Conservation (phyloP, 768 basidiomycete genomes). For the Cystofilobasidium bisporidii region DNA sequence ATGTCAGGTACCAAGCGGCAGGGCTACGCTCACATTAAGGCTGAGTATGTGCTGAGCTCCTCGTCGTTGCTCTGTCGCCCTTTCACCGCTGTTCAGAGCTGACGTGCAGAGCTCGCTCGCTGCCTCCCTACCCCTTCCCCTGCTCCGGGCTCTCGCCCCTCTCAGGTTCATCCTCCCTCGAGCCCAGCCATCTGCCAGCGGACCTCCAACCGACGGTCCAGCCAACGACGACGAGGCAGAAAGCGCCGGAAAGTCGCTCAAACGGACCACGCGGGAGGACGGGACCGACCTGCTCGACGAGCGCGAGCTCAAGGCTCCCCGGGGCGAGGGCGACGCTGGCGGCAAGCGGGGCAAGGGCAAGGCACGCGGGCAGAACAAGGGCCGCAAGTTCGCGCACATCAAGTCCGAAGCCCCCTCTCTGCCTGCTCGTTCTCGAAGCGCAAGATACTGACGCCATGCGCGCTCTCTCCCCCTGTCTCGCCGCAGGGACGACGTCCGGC, state of each 20-base stretch:
- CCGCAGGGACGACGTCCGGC: constrained; percentile 56
- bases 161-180: constrained; percentile 30
- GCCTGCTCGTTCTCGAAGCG: neutral
- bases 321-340: constrained; percentile 12
- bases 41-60: constrained; percentile 43
- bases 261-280: constrained; percentile 12
- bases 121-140: neutral
- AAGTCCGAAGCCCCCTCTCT: constrained; percentile 35
- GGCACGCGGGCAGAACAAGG: constrained; percentile 43
- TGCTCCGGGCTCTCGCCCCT: no score
- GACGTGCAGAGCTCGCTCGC: constrained; percentile 29
- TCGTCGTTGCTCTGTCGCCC: neutral
- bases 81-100: neutral
- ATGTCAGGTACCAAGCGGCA: constrained; percentile 9
- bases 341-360: constrained; percentile 43
- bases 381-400: constrained; percentile 61
- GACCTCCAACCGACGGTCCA: constrained; percentile 36
- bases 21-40: constrained; percentile 52
- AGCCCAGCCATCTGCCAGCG: constrained; percentile 41
- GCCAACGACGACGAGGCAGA: constrained; percentile 63
- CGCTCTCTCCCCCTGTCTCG: neutral
- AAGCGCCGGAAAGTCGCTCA: constrained; percentile 44
- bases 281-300: constrained; percentile 34
- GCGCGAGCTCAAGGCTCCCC: constrained; percentile 11
- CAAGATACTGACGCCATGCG: neutral